Evolutionary conservation across 2,329 filamentous ascomycete species (phyloP).

Genomic region (Hymenoscyphus infarciens): DNA sequence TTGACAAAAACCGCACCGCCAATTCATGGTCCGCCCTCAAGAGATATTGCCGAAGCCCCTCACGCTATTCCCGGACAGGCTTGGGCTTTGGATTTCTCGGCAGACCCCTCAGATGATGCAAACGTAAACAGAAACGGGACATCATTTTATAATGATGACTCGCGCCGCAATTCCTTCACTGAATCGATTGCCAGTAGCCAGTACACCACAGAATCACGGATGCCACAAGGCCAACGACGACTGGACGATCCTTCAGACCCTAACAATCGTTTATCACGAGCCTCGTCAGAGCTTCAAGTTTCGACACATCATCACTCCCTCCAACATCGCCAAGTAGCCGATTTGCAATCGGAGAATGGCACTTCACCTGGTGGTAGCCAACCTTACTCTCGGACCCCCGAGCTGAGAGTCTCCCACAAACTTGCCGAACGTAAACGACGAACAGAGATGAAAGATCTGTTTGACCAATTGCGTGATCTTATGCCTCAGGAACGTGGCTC

Average conservation of each 20-base stretch:
- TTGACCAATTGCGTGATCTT: constrained; percentile 73
- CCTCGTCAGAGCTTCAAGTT: constrained; percentile 50
- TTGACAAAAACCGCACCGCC: constrained; percentile 61
- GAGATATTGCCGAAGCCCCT: constrained; percentile 65
- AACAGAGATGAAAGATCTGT: constrained; percentile 85
- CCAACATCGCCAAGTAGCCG: constrained; percentile 69
- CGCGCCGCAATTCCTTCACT: constrained; percentile 70
- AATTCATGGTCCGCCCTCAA: constrained; percentile 67
- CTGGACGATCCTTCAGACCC: constrained; percentile 58
- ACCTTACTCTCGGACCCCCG: constrained; percentile 79
- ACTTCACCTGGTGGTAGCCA: constrained; percentile 54
- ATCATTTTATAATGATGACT: constrained; percentile 46
- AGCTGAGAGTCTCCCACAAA: constrained; percentile 80
- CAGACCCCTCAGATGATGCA: constrained; percentile 57
- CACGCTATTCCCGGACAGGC: constrained; percentile 79
- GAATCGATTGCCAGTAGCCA: constrained; percentile 78
- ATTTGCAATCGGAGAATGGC: constrained; percentile 59
- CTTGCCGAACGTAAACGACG: constrained; percentile 78
- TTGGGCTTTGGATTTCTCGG: constrained; percentile 60
- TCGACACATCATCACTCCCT: constrained; percentile 66
- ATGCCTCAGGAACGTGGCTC: constrained; percentile 78
- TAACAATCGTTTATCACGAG: constrained; percentile 42
- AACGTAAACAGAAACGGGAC: constrained; percentile 39
- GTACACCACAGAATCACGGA: constrained; percentile 68
- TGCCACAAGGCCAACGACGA: constrained; percentile 68